phyloP scores from a whole-genome alignment of 2,329 filamentous ascomycete genomes.

The Talaromyces albobiverticillius region DNA sequence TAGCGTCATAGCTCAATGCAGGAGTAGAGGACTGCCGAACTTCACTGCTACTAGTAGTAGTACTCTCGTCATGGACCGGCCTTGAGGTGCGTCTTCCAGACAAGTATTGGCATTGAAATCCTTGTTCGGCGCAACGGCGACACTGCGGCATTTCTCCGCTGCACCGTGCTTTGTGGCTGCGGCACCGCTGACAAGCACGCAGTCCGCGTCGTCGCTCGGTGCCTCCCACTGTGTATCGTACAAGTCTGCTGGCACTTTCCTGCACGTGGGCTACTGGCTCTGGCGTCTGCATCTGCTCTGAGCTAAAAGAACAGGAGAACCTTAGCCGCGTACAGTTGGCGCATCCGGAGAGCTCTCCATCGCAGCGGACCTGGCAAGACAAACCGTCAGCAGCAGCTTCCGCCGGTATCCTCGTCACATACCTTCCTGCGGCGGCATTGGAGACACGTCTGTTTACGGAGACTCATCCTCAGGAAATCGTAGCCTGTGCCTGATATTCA shows the following conservation, averaged over 20 bases:
- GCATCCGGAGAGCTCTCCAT: not conserved
- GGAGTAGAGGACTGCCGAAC: not conserved
- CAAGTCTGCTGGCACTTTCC: too few relatives aligned
- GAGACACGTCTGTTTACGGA: too few relatives aligned
- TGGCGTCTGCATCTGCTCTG: not conserved
- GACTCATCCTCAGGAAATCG: too few relatives aligned
- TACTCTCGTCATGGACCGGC: too few relatives aligned
- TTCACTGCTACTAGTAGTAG: too few relatives aligned
- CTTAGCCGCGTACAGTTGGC: not conserved
- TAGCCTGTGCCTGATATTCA: too few relatives aligned
- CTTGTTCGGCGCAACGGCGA: not conserved
- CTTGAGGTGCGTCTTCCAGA: not conserved
- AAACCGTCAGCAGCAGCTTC: too few relatives aligned
- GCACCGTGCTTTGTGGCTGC: not conserved
- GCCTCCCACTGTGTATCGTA: too few relatives aligned
- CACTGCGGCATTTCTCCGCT: not conserved
- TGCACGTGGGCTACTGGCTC: too few relatives aligned
- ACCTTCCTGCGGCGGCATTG: too few relatives aligned
- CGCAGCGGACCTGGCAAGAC: slow-evolving; percentile 4
- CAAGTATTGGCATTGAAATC: not conserved
- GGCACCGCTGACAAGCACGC: not conserved
- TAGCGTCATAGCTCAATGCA: too few relatives aligned
- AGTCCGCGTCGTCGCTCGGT: not conserved
- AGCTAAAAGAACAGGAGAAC: not conserved
- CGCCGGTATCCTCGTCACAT: too few relatives aligned